Base-by-base conservation (phyloP, 805 yeast genomes). In the Ascoidea rubescens region DNA sequence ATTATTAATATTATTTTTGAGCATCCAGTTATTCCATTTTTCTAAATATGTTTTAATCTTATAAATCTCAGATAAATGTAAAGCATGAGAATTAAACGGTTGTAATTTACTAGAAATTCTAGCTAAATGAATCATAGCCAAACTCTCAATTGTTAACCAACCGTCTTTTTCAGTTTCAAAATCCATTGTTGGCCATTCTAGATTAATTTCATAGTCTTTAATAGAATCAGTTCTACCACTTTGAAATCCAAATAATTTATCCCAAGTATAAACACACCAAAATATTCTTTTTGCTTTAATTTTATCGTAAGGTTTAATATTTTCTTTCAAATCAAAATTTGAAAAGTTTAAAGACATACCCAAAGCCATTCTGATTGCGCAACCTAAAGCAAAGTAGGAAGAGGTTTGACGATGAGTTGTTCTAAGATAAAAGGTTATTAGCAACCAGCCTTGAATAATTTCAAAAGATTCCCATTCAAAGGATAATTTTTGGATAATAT, bases 211-310 rank as follows among this genome's bases (percentile, higher is more conserved):
- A 12, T 61, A 62, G 28, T 68, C 73, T 16, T 60, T 55, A 42
- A 62, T 33, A 65, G 67, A 60, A 64, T 56, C 66, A 48, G 67
- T 64, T 48, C 78, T 64, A 1, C 84, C 85, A 45, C 71, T 68
- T 53, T 78, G 83, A 46, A 78, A 63, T 5, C 77, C 77, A 54
- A 77, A 61, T 14, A 78, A 54, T 54, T 79, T 67, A 57, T 80
- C 87, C 65, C 76, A 66, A 1, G 77, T 70, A 57, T 72, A 80
- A 5, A 74, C 75, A 21, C 72, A 56, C 79, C 82, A 79, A 59
- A 76, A 80, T 1, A 79, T 70, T 49, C 83, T 66, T 57, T 67
- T 67, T 1, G 77, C 72, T 58, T 79, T 79, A 10, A 70, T 53
- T 17, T 57, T 60, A 55, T 78, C 82, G 59, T 56, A 69, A 49